Conservation (phyloP, 495 filamentous ascomycete genomes). For the Halenospora varia region DNA sequence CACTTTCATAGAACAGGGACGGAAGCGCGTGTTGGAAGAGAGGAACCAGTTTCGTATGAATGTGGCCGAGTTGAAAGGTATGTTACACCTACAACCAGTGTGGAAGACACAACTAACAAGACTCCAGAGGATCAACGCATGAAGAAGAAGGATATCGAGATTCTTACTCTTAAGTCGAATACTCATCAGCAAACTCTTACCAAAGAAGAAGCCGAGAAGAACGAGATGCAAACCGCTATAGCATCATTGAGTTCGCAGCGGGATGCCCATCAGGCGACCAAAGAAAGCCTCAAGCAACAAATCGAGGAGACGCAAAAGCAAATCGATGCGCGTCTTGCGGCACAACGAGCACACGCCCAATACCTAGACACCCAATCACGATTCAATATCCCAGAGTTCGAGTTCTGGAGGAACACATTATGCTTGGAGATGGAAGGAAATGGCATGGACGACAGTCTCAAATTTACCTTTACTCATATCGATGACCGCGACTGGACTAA, state of each 20-base stretch:
- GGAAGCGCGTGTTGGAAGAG: conserved; percentile 86
- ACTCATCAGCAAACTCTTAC: conserved; percentile 75
- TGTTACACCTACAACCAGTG: not conserved
- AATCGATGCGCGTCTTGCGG: conserved; percentile 48
- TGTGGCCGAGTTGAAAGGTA: conserved; percentile 85
- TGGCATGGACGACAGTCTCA: conserved; percentile 76
- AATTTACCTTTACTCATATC: conserved; percentile 87
- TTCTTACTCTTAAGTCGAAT: conserved; percentile 69
- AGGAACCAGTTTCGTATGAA: conserved; percentile 91
- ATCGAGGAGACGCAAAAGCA: conserved; percentile 74
- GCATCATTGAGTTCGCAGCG: conserved; percentile 67
- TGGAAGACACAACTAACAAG: conserved; percentile 1
- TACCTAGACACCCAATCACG: conserved; percentile 74
- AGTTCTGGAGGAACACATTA: conserved; percentile 92
- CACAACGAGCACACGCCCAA: conserved; percentile 48
- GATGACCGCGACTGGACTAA: conserved; percentile 83
- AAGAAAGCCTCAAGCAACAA: conserved; percentile 70
- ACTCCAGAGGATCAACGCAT: conserved; percentile 79
- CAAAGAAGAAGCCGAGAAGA: conserved; percentile 83
- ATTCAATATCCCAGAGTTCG: conserved; percentile 84
- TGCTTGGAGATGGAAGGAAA: conserved; percentile 88
- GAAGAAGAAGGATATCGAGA: conserved; percentile 83
- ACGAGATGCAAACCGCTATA: conserved; percentile 83
- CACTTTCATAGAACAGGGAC: conserved; percentile 85
- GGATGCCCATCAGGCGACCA: conserved; percentile 66